phyloP scores from a whole-genome alignment of 805 yeast species.

The Candida arabinofermentans region DNA sequence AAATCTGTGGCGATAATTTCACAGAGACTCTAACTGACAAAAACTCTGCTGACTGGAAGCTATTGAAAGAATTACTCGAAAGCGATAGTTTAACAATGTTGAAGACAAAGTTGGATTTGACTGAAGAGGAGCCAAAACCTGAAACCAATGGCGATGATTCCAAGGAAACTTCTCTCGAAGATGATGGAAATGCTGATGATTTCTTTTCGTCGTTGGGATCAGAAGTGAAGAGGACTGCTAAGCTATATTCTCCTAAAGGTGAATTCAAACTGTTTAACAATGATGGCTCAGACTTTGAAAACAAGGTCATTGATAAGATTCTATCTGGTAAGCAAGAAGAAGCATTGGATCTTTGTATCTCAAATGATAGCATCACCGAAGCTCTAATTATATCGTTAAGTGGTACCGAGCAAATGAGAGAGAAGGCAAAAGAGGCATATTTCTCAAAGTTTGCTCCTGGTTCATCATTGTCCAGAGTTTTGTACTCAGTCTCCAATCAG shows the following conservation, averaged over 20 bases:
- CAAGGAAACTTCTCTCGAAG: conserved; percentile 16
- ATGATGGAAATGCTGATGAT: conserved; percentile 23
- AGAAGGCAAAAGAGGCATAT: conserved; percentile 67
- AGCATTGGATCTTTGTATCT: conserved; percentile 67
- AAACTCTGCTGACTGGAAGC: conserved; percentile 52
- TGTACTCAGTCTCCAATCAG: conserved; percentile 58
- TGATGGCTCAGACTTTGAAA: conserved; percentile 33
- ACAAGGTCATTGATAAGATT: conserved; percentile 48
- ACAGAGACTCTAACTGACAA: conserved; percentile 31
- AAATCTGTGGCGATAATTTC: conserved; percentile 53
- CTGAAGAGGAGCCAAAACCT: conserved; percentile 15
- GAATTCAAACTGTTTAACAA: conserved; percentile 38
- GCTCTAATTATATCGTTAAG: conserved; percentile 79
- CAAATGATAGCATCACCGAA: conserved; percentile 62
- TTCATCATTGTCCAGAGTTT: conserved; percentile 64
- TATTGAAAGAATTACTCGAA: conserved; percentile 48
- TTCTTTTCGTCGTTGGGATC: conserved; percentile 34
- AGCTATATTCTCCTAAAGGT: conserved; percentile 47
- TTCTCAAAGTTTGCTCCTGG: conserved; percentile 51
- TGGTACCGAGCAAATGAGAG: conserved; percentile 57
- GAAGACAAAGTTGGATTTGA: conserved; percentile 29
- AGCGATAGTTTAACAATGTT: conserved; percentile 50
- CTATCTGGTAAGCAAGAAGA: conserved; percentile 57
- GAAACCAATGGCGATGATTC: conserved; percentile 3
- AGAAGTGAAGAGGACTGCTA: conserved; percentile 8